Conservation (phyloP, 2,329 filamentous ascomycete genomes). For the Anisogramma anomala region DNA sequence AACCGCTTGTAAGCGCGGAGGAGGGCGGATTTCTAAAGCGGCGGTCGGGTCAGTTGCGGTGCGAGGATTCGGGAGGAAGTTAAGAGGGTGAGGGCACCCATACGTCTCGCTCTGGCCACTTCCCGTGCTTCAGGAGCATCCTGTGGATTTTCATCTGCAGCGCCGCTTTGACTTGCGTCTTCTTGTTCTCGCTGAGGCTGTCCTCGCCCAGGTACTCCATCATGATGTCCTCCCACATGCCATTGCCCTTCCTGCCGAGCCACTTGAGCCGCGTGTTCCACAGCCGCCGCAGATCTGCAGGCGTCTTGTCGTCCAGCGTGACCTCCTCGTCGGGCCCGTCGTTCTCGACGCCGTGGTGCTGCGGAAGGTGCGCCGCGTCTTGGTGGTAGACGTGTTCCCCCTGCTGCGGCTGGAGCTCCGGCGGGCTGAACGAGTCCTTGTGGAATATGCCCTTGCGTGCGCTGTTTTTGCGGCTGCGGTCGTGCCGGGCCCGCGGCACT, state of each 20-base stretch:
- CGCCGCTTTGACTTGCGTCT: slow-evolving; percentile 36
- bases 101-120: slow-evolving; percentile 40
- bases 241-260: slow-evolving; percentile 38
- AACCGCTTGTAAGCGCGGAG: slow-evolving; percentile 10
- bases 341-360: background rate
- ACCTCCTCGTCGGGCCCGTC: slow-evolving; percentile 12
- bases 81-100: slow-evolving; percentile 20
- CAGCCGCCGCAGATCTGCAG: slow-evolving; percentile 37
- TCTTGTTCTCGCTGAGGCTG: slow-evolving; percentile 47
- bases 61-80: background rate
- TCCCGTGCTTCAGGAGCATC: slow-evolving; percentile 35
- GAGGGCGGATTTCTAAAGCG: slow-evolving; percentile 7
- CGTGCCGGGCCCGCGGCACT: slow-evolving; percentile 1
- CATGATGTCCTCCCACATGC: slow-evolving; percentile 47
- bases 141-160: slow-evolving; percentile 47
- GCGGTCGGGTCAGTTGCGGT: background rate
- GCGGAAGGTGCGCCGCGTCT: background rate
- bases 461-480: slow-evolving; percentile 7
- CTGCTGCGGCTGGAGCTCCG: background rate
- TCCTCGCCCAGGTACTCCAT: slow-evolving; percentile 30
- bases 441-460: background rate
- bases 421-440: slow-evolving; percentile 2
- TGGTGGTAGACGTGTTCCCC: background rate
- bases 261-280: slow-evolving; percentile 37
- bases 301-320: slow-evolving; percentile 32